A percentile compares a stretch with the other conserved stretches of the same genome.
Conservation (phyloP, 2,329 filamentous ascomycete genomes). For the Aspergillus amoenus region DNA sequence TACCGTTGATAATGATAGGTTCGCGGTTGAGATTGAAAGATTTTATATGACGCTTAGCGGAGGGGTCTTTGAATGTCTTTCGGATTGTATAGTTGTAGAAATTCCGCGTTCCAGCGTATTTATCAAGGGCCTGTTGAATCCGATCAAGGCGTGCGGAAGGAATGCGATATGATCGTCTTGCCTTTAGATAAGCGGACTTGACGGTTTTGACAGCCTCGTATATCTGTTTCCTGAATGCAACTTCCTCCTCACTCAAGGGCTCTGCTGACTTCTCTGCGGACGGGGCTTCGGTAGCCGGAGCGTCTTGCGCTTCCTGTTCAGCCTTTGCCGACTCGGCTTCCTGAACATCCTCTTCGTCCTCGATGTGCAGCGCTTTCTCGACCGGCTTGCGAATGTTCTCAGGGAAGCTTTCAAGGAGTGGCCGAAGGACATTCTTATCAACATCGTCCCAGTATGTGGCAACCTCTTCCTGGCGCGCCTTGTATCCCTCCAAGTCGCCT, state of each 20-base stretch:
- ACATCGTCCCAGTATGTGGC: conserved; percentile 78
- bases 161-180: conserved; percentile 83
- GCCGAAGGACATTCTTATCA: conserved; percentile 78
- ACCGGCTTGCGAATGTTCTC: conserved; percentile 42
- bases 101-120: conserved; percentile 82
- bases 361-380: conserved; percentile 39
- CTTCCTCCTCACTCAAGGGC: conserved; percentile 11
- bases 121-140: conserved; percentile 71
- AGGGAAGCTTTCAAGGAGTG: conserved; percentile 51
- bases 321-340: not conserved
- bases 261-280: conserved; percentile 12
- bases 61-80: conserved; percentile 77
- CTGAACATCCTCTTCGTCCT: conserved; percentile 27
- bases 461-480: conserved; percentile 72
- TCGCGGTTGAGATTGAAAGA: conserved; percentile 76
- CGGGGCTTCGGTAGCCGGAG: not conserved
- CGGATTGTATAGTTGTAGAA: conserved; percentile 98
- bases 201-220: conserved; percentile 69
- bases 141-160: conserved; percentile 68
- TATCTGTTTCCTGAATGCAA: conserved; percentile 47
- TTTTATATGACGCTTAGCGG: conserved; percentile 86
- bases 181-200: conserved; percentile 76
- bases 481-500: conserved; percentile 67
- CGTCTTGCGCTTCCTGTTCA: not conserved
- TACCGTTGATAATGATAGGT: conserved; percentile 83